Conservation (phyloP, 1,284 basidiomycete genomes). For the Takashimella koratensis region DNA sequence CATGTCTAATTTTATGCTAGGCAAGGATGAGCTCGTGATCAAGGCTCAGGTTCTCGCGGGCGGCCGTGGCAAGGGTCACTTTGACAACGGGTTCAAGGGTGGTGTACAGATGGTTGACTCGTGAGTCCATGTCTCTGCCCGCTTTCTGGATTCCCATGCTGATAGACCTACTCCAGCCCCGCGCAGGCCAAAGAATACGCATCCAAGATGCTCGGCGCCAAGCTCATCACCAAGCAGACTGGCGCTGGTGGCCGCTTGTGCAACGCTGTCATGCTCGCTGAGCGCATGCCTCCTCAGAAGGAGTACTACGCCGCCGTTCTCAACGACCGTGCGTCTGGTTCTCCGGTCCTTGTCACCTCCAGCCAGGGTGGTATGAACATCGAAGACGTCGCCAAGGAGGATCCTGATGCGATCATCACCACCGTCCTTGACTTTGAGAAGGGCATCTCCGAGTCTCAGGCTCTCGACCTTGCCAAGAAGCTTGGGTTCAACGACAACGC, state of each 20-base stretch:
- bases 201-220: conserved; percentile 88
- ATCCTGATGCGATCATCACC: conserved; percentile 93
- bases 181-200: conserved; percentile 86
- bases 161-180: conserved; percentile 56
- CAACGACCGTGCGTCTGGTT: conserved; percentile 86
- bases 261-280: conserved; percentile 98
- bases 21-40: conserved; percentile 74
- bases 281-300: conserved; percentile 87
- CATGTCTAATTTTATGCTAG: conserved; percentile 39
- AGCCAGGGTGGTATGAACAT: conserved; percentile 97
- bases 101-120: conserved; percentile 94
- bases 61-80: conserved; percentile 96
- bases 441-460: conserved; percentile 72
- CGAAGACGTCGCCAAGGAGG: conserved; percentile 98
- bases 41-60: conserved; percentile 98
- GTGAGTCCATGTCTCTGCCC: conserved; percentile 53
- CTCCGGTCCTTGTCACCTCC: conserved; percentile 91
- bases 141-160: not conserved
- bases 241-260: conserved; percentile 88
- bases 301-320: conserved; percentile 98
- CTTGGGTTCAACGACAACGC: conserved; percentile 77
- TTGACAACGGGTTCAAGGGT: conserved; percentile 93
- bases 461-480: conserved; percentile 76
- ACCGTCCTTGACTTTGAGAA: conserved; percentile 85
- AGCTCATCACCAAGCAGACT: conserved; percentile 98